Base-by-base conservation (phyloP, 305 asterid genomes). In the Coffea humblotiana region DNA sequence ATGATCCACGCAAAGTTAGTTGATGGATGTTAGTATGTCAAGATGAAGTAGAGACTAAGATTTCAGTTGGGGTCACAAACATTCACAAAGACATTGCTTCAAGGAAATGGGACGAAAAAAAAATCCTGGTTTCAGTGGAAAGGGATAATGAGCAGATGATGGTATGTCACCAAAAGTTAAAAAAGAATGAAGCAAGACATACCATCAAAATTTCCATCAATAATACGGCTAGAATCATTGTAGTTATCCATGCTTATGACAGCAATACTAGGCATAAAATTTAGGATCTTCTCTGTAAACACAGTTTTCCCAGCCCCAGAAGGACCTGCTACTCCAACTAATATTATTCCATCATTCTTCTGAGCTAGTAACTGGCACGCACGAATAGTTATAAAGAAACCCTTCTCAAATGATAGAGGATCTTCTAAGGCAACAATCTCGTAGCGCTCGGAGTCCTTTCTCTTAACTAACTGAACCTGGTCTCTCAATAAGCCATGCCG, bases 281-380 rank as follows among this genome's bases (percentile, higher is more conserved):
- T 90, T 76, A 89, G 86, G 80, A 96, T 87, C 90, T 96, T 96
- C 82, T 96, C 99, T 0, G 99, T 92, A 70, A 96, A 92, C 63
- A 96, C 90, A 0, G 99, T 91, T 87, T 96, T 96, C 74, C 98
- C 98, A 64, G 99, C 99, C 47, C 99, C 99, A 77, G 98, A 96
- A 61, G 99, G 99, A 37, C 99, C 98, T 18, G 99, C 98, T 65
- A 94, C 95, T 66, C 99, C 99, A 58, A 96, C 95, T 51, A 96
- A 85, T 60, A 86, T 82, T 73, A 96, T 90, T 68, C 99, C 97
- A 64, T 94, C 95, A 83, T 96, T 96, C 84, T 92, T 92, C 85
- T 96, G 99, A 84, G 94, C 92, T 88, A 96, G 84, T 84, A 96
- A 88, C 82, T 96, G 98, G 88, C 97, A 94, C 11, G 99, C 97